These are phyloP conservation scores for Cinchona pubescens DNA, from an alignment of 257 asterid genomes.

Conservation along the genomic window DNA sequence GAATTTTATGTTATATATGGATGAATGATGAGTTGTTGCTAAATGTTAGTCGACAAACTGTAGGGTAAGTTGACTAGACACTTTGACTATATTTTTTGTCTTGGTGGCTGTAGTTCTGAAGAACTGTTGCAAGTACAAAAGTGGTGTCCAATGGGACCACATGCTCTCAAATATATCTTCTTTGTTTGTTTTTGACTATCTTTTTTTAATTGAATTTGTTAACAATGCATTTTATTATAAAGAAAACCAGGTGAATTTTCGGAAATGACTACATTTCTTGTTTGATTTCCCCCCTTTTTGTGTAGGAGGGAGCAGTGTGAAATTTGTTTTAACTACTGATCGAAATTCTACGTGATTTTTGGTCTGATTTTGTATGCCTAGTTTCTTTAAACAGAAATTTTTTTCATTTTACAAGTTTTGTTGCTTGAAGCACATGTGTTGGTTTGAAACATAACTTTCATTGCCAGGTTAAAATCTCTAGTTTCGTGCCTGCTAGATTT, in stretches of 20 bases:
- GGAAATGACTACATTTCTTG: background rate
- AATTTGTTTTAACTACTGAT: background rate
- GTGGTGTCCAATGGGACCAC: background rate
- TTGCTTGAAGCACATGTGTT: background rate
- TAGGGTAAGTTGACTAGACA: constrained; percentile 20
- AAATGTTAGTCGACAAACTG: constrained; percentile 23
- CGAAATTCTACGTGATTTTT: background rate
- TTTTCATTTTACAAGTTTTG: background rate
- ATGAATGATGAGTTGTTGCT: constrained; percentile 26
- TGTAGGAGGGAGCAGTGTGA: background rate
- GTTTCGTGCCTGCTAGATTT: background rate
- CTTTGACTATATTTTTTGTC: background rate
- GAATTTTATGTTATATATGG: constrained; percentile 23
- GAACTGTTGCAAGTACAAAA: background rate
- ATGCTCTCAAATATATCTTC: background rate
- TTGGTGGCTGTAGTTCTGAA: background rate
- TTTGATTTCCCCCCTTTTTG: background rate
- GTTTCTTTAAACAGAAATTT: background rate
- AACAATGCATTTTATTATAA: background rate
- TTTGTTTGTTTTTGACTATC: background rate
- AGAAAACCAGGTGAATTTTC: background rate
- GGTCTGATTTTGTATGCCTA: background rate
- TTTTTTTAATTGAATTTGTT: too few relatives aligned
- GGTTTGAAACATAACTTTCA: background rate
- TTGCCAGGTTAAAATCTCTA: background rate